Evolutionary conservation across 2,329 filamentous ascomycete genomes (phyloP).

Genomic region (Venturia aucupariae): DNA sequence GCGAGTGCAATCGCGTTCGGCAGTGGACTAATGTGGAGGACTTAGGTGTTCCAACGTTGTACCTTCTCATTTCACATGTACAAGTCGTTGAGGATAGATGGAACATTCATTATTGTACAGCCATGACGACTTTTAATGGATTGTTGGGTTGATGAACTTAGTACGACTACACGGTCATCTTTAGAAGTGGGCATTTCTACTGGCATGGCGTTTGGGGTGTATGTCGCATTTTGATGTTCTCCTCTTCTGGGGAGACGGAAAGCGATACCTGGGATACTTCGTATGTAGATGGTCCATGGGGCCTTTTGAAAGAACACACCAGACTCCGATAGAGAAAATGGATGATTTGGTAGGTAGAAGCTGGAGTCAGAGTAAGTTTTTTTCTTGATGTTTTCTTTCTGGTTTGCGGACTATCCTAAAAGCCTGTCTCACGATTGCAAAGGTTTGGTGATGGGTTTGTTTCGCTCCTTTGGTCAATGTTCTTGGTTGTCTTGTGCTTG

Average conservation of each 20-base stretch:
- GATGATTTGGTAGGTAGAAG: not conserved
- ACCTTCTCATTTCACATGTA: not conserved
- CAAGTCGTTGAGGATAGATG: not conserved
- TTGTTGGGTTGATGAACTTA: not conserved
- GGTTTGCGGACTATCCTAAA: no score
- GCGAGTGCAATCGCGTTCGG: not conserved
- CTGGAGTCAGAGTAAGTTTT: not conserved
- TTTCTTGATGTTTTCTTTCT: no score
- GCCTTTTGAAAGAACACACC: not conserved
- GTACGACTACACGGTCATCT: not conserved
- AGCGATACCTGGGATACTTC: not conserved
- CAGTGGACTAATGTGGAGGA: not conserved
- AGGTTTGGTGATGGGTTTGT: no score
- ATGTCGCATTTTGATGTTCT: not conserved
- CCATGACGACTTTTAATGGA: not conserved
- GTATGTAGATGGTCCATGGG: not conserved
- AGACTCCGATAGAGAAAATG: not conserved
- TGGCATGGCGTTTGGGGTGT: not conserved
- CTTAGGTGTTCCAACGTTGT: not conserved
- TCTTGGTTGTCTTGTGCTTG: no score
- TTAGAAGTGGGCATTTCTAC: not conserved
- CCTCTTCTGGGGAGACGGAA: not conserved
- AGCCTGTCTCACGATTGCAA: no score
- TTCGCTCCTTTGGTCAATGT: no score
- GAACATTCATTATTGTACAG: not conserved